Evolutionary conservation across 2,329 filamentous ascomycete species (phyloP).

Genomic region (Cryphonectria radicalis): DNA sequence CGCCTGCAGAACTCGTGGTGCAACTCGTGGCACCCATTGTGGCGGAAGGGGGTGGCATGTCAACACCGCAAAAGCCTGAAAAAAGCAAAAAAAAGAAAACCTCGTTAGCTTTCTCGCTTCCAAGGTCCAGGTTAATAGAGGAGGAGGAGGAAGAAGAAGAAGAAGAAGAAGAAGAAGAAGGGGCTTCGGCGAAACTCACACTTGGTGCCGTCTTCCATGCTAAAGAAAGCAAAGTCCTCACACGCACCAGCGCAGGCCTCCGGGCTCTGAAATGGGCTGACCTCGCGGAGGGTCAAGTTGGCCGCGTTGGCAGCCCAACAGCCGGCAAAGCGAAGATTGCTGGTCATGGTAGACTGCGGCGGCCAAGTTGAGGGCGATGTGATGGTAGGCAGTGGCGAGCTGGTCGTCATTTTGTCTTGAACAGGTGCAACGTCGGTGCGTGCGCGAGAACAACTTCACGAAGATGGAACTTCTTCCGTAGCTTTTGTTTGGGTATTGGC

Average conservation of each 20-base stretch:
- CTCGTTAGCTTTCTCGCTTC: no score
- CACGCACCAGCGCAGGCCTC: neutral
- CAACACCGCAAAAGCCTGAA: neutral
- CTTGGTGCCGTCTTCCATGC: neutral
- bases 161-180: no score
- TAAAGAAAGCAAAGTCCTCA: neutral
- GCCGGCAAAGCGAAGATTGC: conserved; percentile 3
- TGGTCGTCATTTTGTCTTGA: neutral
- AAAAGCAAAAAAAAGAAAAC: no score
- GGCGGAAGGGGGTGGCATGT: neutral
- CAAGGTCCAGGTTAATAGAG: no score
- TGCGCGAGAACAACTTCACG: no score
- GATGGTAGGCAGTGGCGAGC: neutral
- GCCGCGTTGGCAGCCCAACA: conserved; percentile 7
- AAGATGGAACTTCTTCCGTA: neutral
- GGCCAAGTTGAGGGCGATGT: neutral
- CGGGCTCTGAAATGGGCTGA: neutral
- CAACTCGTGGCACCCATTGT: neutral
- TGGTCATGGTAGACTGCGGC: neutral
- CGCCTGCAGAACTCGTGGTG: neutral
- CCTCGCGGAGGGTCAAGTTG: neutral
- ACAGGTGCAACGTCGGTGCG: neutral
- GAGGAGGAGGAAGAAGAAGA: no score
- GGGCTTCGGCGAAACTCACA: neutral
- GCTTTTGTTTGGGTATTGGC: neutral